Evolutionary conservation across 2,329 filamentous ascomycete species (phyloP), one percentile per base, ranked within the genome.

Genomic region (Aspergillus quadrilineatus): DNA sequence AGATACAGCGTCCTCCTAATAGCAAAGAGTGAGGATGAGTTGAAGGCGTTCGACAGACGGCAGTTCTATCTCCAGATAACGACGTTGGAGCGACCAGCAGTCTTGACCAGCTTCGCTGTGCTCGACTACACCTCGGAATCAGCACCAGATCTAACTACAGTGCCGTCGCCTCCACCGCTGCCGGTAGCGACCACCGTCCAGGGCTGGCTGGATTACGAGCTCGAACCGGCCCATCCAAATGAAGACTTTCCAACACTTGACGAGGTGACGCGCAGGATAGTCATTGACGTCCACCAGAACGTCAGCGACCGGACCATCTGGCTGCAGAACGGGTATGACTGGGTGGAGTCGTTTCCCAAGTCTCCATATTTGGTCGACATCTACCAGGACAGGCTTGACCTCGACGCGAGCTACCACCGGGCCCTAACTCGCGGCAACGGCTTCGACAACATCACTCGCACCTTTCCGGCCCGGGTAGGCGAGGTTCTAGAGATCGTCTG

Each of bases 1-100:
- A 80, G 85, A n/a, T 87, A 82, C 66, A 83, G 83, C 58, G 73
- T 79, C 0, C 71, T 87, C 1, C 72, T 88, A 32, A 75, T 72
- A 10, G 77, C 84, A 1, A 87, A 86, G 47, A 56, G 62, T 6
- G 54, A 61, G 41, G 56, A 51, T 1, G 66, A 72, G 54, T 49
- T 70, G 26, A 46, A 54, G 15, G 36, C 53, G n/a, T 43, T 64
- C 22, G 62, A 72, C 42, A 82, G 78, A 70, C 67, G 79, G 2
- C 78, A 82, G 54, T 81, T 81, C 56, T 74, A 75, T n/a, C 70
- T 84, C 26, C 69, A 67, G 17, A 55, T 70, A 6, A 65, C 67
- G 30, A 65, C 58, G 4, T 62, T 66, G 4, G 64, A 66, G 22
- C 60, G 67, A 17, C 67, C 67, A 0, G 54, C 55, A 34, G 65